phyloP scores from a whole-genome alignment of 2,329 filamentous ascomycete genomes.

The Epichloe sibirici region DNA sequence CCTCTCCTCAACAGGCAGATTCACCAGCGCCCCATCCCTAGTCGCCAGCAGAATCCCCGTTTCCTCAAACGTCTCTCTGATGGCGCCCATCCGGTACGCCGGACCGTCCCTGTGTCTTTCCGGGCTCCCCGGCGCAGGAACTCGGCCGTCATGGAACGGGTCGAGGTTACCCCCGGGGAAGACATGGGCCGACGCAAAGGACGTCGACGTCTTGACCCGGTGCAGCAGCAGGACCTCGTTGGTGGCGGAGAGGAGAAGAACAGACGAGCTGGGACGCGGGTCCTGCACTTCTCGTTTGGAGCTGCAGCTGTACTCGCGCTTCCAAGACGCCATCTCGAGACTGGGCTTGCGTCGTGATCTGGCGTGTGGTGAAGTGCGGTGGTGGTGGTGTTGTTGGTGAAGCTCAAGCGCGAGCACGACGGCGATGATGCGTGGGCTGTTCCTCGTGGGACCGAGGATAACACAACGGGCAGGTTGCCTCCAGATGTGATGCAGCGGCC shows the following conservation, averaged over 20 bases:
- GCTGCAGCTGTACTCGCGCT: conserved; percentile 2
- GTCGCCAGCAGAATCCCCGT: conserved; percentile 73
- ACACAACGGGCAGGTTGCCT: conserved; percentile 3
- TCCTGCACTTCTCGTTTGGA: conserved; percentile 17
- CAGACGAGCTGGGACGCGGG: conserved; percentile 58
- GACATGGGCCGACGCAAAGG: conserved; percentile 86
- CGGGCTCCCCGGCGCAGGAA: conserved; percentile 33
- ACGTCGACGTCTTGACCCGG: conserved; percentile 67
- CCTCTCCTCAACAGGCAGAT: conserved; percentile 45
- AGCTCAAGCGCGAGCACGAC: neutral
- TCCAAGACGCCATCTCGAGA: conserved; percentile 2
- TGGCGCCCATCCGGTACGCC: conserved; percentile 68
- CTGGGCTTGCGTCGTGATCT: neutral
- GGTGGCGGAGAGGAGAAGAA: conserved; percentile 71
- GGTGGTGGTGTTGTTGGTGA: neutral
- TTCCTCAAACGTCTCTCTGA: conserved; percentile 92
- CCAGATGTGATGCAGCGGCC: neutral
- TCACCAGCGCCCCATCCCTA: conserved; percentile 42
- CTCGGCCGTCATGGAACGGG: conserved; percentile 57
- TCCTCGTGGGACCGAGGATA: neutral
- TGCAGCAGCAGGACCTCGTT: conserved; percentile 85
- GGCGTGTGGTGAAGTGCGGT: conserved; percentile 1
- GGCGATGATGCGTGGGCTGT: neutral
- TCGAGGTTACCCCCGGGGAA: conserved; percentile 83
- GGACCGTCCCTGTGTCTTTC: conserved; percentile 56